phyloP scores from a whole-genome alignment of 2,329 filamentous ascomycete genomes.

The Fusarium verticillioides region DNA sequence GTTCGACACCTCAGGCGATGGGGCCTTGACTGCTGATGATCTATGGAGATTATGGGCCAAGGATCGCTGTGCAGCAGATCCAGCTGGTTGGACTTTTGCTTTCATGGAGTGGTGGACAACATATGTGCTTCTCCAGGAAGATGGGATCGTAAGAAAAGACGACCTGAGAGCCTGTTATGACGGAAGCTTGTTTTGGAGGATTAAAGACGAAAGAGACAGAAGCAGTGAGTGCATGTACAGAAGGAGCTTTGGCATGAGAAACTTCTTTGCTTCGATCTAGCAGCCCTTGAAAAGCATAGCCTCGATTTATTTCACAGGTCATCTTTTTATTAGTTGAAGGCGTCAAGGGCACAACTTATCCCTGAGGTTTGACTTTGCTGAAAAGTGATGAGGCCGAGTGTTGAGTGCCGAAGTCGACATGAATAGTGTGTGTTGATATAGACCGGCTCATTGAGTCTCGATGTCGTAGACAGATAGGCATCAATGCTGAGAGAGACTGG shows the following conservation, averaged over 20 bases:
- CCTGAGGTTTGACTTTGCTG: too few species aligned
- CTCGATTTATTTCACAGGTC: too few species aligned
- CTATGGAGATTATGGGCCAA: slow-evolving; percentile 52
- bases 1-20: slow-evolving; percentile 53
- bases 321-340: too few species aligned
- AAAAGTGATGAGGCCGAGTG: too few species aligned
- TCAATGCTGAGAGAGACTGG: neutral
- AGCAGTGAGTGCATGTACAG: neutral
- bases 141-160: slow-evolving; percentile 67
- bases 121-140: slow-evolving; percentile 62
- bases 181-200: slow-evolving; percentile 36
- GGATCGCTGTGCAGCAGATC: slow-evolving; percentile 47
- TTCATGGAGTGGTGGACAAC: slow-evolving; percentile 53
- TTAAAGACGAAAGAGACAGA: slow-evolving; percentile 22
- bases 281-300: neutral
- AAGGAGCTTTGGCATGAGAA: slow-evolving; percentile 22
- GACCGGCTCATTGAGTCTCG: too few species aligned
- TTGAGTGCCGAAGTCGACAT: too few species aligned
- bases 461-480: too few species aligned
- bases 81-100: slow-evolving; percentile 37
- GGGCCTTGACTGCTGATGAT: slow-evolving; percentile 50
- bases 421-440: too few species aligned
- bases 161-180: slow-evolving; percentile 52
- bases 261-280: slow-evolving; percentile 7
- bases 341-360: too few species aligned